phyloP scores from a whole-genome alignment of 129 eudicot species.

The Ambrosia artemisiifolia region DNA sequence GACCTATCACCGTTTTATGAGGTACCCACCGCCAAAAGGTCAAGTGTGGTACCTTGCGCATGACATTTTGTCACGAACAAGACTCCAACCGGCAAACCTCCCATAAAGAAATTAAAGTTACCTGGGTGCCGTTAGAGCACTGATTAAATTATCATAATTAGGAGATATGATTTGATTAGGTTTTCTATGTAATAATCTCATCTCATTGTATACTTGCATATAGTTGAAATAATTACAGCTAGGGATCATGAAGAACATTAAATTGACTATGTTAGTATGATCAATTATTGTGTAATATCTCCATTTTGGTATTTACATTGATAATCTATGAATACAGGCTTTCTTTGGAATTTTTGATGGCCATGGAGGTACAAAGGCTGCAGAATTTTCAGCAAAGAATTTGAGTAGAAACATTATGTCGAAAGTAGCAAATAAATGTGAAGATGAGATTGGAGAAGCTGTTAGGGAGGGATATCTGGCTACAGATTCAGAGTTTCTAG shows the following conservation, averaged over 20 bases:
- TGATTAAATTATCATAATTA: no score
- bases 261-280: not conserved
- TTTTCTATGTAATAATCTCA: no score
- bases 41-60: no score
- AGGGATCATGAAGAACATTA: not conserved
- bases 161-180: no score
- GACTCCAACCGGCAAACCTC: no score
- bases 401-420: slow-evolving; percentile 49
- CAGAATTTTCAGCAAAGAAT: slow-evolving; percentile 65
- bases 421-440: slow-evolving; percentile 42
- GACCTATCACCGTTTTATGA: no score
- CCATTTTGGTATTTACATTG: not conserved
- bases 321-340: slow-evolving; percentile 47
- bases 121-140: no score
- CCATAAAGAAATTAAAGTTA: no score
- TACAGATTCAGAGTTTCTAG: slow-evolving; percentile 64
- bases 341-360: slow-evolving; percentile 94
- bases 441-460: slow-evolving; percentile 49
- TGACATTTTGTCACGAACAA: no score
- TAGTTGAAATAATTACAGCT: no score
- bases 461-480: slow-evolving; percentile 67
- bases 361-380: slow-evolving; percentile 90
- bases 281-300: not conserved
- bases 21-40: no score
- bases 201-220: no score